These are phyloP conservation scores for Botryotinia globosa DNA, from an alignment of 2,329 filamentous ascomycete species.

Conservation along the genomic window DNA sequence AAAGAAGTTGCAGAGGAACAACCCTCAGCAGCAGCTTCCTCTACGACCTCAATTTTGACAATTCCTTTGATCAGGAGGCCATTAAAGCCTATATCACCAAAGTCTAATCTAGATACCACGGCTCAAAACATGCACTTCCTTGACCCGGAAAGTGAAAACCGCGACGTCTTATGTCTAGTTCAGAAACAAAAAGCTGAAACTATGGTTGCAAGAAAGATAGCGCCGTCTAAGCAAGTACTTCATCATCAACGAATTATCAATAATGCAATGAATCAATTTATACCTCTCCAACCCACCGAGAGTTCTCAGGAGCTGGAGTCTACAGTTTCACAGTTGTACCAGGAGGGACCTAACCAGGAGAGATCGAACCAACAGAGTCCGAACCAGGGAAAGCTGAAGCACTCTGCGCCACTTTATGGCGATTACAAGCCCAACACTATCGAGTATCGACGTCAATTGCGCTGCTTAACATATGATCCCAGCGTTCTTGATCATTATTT, in stretches of 20 bases:
- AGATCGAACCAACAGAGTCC: neutral
- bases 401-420: constrained; percentile 12
- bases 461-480: constrained; percentile 15
- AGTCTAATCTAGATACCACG: neutral
- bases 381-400: neutral
- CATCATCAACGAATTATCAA: neutral
- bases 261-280: neutral
- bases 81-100: neutral
- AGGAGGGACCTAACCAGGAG: neutral
- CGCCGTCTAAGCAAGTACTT: neutral
- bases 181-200: neutral
- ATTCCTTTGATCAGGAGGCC: neutral
- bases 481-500: constrained; percentile 22
- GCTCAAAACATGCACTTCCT: too few species aligned
- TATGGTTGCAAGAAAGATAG: neutral
- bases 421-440: constrained; percentile 17
- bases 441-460: constrained; percentile 18
- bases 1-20: neutral
- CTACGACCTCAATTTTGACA: neutral
- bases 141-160: neutral
- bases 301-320: neutral
- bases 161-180: neutral
- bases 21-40: neutral
- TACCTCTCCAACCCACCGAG: neutral
- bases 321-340: neutral